phyloP scores from a whole-genome alignment of 495 filamentous ascomycete genomes.

The Penicillium lagena region DNA sequence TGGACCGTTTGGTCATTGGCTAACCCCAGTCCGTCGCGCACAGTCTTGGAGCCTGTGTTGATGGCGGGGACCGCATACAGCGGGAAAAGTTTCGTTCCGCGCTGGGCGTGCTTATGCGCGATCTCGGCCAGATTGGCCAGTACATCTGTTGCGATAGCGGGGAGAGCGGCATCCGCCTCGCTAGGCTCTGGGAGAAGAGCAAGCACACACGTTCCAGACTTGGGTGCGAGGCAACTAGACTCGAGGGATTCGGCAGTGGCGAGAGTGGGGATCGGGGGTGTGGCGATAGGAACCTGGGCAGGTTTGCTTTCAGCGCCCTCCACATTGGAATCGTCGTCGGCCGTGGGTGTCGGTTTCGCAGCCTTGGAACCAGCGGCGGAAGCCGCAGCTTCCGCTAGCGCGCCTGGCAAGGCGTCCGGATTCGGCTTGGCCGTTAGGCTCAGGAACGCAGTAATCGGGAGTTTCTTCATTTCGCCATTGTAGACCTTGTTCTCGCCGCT shows the following conservation, averaged over 20 bases:
- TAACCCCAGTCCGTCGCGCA: conserved; percentile 60
- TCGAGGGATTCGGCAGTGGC: conserved; percentile 53
- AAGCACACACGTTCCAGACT: conserved; percentile 80
- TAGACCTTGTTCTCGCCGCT: conserved; percentile 64
- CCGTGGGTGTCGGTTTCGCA: conserved; percentile 15
- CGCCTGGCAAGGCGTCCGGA: conserved; percentile 43
- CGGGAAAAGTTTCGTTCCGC: conserved; percentile 67
- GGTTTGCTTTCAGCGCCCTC: conserved; percentile 36
- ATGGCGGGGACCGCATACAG: conserved; percentile 66
- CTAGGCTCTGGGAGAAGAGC: conserved; percentile 59
- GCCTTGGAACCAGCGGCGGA: conserved; percentile 40
- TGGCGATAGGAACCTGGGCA: conserved; percentile 31
- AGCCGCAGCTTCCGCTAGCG: conserved; percentile 42
- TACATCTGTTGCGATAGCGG: conserved; percentile 42
- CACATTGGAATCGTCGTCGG: conserved; percentile 23
- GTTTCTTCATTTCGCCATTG: conserved; percentile 81
- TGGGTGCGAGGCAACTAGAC: conserved; percentile 64
- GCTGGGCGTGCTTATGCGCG: conserved; percentile 61
- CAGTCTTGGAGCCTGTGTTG: conserved; percentile 48
- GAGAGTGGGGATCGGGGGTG: conserved; percentile 43
- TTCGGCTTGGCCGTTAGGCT: conserved; percentile 70
- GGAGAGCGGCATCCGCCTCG: conserved; percentile 39
- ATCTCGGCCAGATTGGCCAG: conserved; percentile 67
- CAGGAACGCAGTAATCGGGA: conserved; percentile 74
- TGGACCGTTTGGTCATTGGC: conserved; percentile 40